Conservation (phyloP, 164 flowering plant species). For the Cinnamomum chago region DNA sequence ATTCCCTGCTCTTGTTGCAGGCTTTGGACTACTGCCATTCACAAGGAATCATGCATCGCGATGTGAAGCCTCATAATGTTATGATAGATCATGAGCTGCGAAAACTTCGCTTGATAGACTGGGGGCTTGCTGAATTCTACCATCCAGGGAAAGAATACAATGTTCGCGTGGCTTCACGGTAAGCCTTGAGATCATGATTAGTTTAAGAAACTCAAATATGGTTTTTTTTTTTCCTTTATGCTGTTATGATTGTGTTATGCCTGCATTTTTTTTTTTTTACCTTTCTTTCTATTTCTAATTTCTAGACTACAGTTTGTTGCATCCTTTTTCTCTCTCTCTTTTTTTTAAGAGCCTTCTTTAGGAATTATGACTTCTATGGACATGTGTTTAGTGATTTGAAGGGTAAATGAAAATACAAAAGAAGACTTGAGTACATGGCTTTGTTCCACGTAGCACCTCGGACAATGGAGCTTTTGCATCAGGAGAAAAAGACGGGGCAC, state of each 20-base stretch:
- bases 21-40: slow-evolving; percentile 78
- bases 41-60: slow-evolving; percentile 83
- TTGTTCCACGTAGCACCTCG: no score
- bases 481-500: no score
- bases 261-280: neutral
- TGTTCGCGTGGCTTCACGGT: slow-evolving; percentile 85
- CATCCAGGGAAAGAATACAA: slow-evolving; percentile 81
- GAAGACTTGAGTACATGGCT: no score
- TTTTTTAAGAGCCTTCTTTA: no score
- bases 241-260: no score
- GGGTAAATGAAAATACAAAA: no score
- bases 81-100: slow-evolving; percentile 77
- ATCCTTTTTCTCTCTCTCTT: no score
- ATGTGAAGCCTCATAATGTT: slow-evolving; percentile 82
- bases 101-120: slow-evolving; percentile 72
- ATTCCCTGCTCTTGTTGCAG: slow-evolving; percentile 23
- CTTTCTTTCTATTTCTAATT: no score
- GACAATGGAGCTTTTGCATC: no score
- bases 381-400: no score
- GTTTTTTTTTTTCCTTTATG: neutral
- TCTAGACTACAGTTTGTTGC: no score
- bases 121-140: slow-evolving; percentile 81
- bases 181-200: neutral
- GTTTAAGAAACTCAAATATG: neutral
- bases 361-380: no score